These are phyloP conservation scores for Rhodofomes roseus DNA, from an alignment of 1,284 basidiomycete species.

Conservation along the genomic window DNA sequence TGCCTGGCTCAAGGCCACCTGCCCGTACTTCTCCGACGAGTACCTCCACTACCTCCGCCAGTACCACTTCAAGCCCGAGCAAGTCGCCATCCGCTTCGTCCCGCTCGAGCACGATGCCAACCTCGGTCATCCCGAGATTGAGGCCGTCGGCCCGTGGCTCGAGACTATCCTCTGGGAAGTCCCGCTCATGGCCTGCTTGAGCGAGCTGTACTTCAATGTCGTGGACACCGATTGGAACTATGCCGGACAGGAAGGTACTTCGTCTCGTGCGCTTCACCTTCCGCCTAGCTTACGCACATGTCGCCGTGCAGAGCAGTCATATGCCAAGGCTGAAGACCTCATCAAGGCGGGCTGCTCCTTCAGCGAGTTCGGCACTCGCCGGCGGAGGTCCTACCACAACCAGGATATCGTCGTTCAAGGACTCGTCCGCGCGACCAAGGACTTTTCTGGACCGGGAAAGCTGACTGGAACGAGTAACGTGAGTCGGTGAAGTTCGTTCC, in stretches of 20 bases:
- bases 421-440: conserved; percentile 61
- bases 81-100: conserved; percentile 72
- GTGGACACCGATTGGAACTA: conserved; percentile 83
- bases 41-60: conserved; percentile 79
- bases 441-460: conserved; percentile 49
- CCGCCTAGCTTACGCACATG: background rate
- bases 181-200: conserved; percentile 86
- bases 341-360: conserved; percentile 72
- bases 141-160: conserved; percentile 76
- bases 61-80: conserved; percentile 79
- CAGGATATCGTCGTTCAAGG: conserved; percentile 81
- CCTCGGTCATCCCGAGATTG: conserved; percentile 72
- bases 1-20: conserved; percentile 63
- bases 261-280: background rate
- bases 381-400: conserved; percentile 75
- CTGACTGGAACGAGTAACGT: conserved; percentile 90
- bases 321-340: conserved; percentile 66
- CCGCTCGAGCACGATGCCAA: conserved; percentile 47
- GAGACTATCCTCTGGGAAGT: conserved; percentile 97
- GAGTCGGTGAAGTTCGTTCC: background rate
- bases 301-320: conserved; percentile 39
- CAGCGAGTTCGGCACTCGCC: conserved; percentile 92
- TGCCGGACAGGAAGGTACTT: conserved; percentile 70
- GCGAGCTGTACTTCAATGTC: conserved; percentile 71
- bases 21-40: conserved; percentile 70